Evolutionary conservation across 2,329 filamentous ascomycete species (phyloP).

Genomic region (Cadophora gregata): DNA sequence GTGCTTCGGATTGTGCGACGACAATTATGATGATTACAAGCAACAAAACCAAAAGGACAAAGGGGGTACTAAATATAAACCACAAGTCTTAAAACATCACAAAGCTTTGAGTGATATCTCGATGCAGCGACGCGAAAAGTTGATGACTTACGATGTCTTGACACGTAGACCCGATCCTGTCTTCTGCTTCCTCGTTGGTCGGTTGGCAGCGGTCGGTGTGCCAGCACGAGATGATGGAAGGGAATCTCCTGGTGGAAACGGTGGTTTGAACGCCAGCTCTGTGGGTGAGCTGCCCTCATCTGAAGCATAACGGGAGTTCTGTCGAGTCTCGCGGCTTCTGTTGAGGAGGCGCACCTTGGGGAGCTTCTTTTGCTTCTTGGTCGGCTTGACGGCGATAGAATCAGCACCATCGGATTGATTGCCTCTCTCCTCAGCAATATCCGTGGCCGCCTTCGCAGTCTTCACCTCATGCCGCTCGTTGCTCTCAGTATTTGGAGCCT

Average conservation of each 20-base stretch:
- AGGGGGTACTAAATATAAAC: slow-evolving; percentile 20
- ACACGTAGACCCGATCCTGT: slow-evolving; percentile 62
- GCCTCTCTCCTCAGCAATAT: slow-evolving; percentile 24
- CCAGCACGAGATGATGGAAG: slow-evolving; percentile 62
- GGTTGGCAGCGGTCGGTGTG: slow-evolving; percentile 59
- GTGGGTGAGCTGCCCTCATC: slow-evolving; percentile 61
- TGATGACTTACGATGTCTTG: slow-evolving; percentile 69
- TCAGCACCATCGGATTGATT: slow-evolving; percentile 38
- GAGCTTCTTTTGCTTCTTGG: slow-evolving; percentile 23
- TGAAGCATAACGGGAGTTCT: slow-evolving; percentile 51
- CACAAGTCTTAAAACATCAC: slow-evolving; percentile 22
- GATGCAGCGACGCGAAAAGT: slow-evolving; percentile 25
- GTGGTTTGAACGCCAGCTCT: slow-evolving; percentile 53
- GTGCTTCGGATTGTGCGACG: slow-evolving; percentile 39
- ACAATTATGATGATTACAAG: slow-evolving; percentile 29
- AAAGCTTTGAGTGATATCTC: slow-evolving; percentile 17
- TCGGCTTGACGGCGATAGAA: slow-evolving; percentile 28
- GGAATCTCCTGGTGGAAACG: slow-evolving; percentile 50
- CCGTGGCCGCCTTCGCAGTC: slow-evolving; percentile 12
- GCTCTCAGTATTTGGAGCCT: slow-evolving; percentile 35
- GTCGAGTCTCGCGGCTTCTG: slow-evolving; percentile 31
- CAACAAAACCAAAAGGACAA: slow-evolving; percentile 30
- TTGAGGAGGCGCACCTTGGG: slow-evolving; percentile 39
- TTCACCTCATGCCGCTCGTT: slow-evolving; percentile 38
- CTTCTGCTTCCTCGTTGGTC: slow-evolving; percentile 64